Evolutionary conservation across 164 flowering plant genomes (phyloP).

Genomic region (Berberis vulgaris): DNA sequence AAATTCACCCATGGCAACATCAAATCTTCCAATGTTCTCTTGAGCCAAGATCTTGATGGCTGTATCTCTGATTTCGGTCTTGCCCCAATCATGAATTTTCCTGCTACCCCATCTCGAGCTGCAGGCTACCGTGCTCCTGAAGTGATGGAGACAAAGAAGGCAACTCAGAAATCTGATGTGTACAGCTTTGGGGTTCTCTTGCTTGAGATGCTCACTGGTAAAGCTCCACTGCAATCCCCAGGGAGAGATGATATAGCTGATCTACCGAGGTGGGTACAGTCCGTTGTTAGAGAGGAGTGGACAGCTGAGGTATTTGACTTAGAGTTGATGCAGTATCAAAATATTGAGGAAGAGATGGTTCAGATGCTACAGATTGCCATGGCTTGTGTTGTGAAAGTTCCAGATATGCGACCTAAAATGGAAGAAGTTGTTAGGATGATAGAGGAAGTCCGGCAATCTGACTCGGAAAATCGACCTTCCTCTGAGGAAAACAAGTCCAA

Average conservation of each 20-base stretch:
- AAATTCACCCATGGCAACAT: constrained; percentile 67
- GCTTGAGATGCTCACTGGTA: constrained; percentile 76
- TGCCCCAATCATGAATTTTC: constrained; percentile 55
- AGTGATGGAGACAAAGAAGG: constrained; percentile 59
- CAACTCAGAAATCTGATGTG: constrained; percentile 83
- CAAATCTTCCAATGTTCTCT: constrained; percentile 75
- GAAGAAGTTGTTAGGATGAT: too few relatives aligned
- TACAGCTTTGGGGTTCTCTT: constrained; percentile 82
- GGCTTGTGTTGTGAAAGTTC: constrained; percentile 22
- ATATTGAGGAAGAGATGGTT: constrained; percentile 81
- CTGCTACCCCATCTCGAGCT: constrained; percentile 49
- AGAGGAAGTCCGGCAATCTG: too few relatives aligned
- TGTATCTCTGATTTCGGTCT: constrained; percentile 73
- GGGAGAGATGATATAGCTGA: constrained; percentile 69
- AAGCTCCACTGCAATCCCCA: constrained; percentile 49
- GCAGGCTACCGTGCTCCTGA: constrained; percentile 88
- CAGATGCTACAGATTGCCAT: constrained; percentile 74
- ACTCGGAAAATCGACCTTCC: too few relatives aligned
- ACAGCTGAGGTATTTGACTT: constrained; percentile 77
- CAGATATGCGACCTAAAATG: too few relatives aligned
- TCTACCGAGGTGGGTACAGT: constrained; percentile 87
- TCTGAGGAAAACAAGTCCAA: too few relatives aligned
- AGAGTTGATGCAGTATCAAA: constrained; percentile 59
- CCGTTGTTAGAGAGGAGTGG: constrained; percentile 79
- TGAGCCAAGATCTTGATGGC: constrained; percentile 45